Conservation (phyloP, 768 basidiomycete genomes). For the Suillus placidus region DNA sequence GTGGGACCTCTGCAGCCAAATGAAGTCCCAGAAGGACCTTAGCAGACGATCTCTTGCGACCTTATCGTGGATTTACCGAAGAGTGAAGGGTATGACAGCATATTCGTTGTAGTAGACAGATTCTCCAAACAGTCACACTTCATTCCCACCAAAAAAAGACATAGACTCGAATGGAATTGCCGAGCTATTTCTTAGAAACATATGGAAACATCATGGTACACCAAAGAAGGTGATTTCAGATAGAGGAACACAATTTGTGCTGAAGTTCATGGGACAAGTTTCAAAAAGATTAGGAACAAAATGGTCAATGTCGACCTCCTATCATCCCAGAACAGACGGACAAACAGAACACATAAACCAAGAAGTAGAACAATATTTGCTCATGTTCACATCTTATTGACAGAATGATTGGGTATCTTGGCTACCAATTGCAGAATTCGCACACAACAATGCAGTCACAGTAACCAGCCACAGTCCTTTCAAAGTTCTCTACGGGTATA, state of each 20-base stretch:
- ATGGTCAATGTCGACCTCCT: constrained; percentile 32
- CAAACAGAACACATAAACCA: constrained; percentile 43
- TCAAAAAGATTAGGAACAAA: background rate
- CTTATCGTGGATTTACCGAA: background rate
- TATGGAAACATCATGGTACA: constrained; percentile 11
- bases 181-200: background rate
- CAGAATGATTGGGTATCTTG: constrained; percentile 40
- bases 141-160: background rate
- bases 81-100: background rate
- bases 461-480: constrained; percentile 38
- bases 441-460: constrained; percentile 34
- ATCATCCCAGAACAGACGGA: constrained; percentile 44
- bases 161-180: background rate
- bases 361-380: constrained; percentile 41
- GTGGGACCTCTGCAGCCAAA: constrained; percentile 7
- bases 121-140: constrained; percentile 4
- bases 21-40: constrained; percentile 1
- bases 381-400: constrained; percentile 32
- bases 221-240: constrained; percentile 5
- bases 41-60: constrained; percentile 8
- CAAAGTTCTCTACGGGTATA: constrained; percentile 10
- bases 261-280: background rate
- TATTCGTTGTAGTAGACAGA: background rate
- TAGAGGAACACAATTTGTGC: constrained; percentile 6
- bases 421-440: constrained; percentile 36